These are phyloP conservation scores for Papilionanthe hybrid DNA, from an alignment of 116 monocot species.

Conservation along the genomic window DNA sequence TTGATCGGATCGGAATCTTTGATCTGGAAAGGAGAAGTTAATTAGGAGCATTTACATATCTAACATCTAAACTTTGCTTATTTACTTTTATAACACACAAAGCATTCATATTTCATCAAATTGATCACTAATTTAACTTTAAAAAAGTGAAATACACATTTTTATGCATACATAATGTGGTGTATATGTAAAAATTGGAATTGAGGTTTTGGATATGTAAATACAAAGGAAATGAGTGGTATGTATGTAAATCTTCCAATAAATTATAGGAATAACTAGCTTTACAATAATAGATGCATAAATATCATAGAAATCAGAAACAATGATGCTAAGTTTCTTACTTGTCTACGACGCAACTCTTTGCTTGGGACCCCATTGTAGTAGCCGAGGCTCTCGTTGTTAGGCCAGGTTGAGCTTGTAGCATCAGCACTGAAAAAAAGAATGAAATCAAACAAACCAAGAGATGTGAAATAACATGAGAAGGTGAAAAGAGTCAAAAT, in stretches of 20 bases:
- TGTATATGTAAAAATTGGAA: too few relatives aligned
- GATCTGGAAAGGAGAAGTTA: conserved; percentile 35
- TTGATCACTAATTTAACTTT: too few relatives aligned
- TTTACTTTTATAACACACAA: too few relatives aligned
- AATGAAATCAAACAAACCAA: not conserved
- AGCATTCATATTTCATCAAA: too few relatives aligned
- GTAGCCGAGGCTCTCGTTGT: conserved; percentile 38
- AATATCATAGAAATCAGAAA: not conserved
- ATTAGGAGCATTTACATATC: too few relatives aligned
- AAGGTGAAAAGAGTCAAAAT: not conserved
- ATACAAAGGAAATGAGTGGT: too few relatives aligned
- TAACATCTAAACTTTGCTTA: too few relatives aligned
- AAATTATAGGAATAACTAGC: too few relatives aligned
- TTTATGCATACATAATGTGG: too few relatives aligned
- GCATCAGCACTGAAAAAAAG: conserved; percentile 35
- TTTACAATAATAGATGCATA: not conserved
- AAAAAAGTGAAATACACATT: too few relatives aligned
- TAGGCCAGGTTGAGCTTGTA: conserved; percentile 43
- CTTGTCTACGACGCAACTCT: conserved; percentile 62
- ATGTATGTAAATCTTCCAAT: too few relatives aligned
- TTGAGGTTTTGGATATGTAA: too few relatives aligned
- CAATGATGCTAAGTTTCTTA: not conserved
- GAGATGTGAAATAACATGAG: not conserved
- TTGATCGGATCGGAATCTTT: conserved; percentile 90
- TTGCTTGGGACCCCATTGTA: conserved; percentile 57